These are phyloP conservation scores for Solanum virginianum DNA, from an alignment of 257 asterid genomes.

Conservation along the genomic window DNA sequence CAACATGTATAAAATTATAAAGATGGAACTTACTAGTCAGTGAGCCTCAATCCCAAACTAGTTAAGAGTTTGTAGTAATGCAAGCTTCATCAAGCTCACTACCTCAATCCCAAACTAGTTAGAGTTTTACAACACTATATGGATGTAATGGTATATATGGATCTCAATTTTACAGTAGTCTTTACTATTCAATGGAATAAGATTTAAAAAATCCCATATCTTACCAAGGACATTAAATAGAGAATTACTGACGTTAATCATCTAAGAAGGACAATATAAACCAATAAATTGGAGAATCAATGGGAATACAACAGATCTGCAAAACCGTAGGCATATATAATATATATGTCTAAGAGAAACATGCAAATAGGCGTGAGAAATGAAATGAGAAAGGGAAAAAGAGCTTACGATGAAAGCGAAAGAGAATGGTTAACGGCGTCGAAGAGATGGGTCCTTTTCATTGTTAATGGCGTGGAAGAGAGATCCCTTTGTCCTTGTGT, in stretches of 20 bases:
- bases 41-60: background rate
- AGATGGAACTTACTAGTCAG: background rate
- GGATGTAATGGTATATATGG: background rate
- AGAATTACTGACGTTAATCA: background rate
- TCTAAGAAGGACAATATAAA: background rate
- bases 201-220: background rate
- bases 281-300: background rate
- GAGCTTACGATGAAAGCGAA: background rate
- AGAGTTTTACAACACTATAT: background rate
- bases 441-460: background rate
- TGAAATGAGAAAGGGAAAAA: background rate
- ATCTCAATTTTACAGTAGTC: background rate
- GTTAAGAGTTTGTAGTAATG: background rate
- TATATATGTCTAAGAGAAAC: background rate
- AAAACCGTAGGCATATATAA: background rate
- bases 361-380: background rate
- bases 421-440: background rate
- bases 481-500: background rate
- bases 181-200: background rate
- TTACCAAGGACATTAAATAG: background rate
- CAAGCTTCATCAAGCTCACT: background rate
- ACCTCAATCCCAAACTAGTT: background rate
- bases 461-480: background rate
- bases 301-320: background rate
- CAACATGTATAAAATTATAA: background rate